Conservation (phyloP, 306 rosid genomes). For the Pterocarpus macrocarpus region DNA sequence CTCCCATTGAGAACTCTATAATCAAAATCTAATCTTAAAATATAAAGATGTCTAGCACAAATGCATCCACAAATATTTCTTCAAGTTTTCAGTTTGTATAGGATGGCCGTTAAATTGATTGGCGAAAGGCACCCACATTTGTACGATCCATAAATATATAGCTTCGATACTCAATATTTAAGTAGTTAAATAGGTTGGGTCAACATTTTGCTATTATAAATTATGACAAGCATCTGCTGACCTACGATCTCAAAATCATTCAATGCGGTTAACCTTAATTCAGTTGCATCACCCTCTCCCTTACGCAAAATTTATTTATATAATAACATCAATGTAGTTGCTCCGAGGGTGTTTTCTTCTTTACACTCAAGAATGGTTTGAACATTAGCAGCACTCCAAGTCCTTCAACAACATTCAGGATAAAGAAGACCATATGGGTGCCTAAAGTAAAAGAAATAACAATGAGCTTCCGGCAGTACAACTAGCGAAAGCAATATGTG, state of each 20-base stretch:
- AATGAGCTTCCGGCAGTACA: neutral
- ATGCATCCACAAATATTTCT: neutral
- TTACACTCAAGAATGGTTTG: conserved; percentile 44
- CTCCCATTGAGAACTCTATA: neutral
- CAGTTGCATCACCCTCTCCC: too few relatives aligned
- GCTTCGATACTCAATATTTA: too few relatives aligned
- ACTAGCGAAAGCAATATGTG: neutral
- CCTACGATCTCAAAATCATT: neutral
- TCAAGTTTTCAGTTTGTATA: neutral
- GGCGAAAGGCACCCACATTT: neutral
- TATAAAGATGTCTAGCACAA: neutral
- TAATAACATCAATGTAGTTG: neutral
- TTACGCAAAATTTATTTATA: too few relatives aligned
- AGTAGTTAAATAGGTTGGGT: too few relatives aligned
- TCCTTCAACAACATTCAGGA: conserved; percentile 40
- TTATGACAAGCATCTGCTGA: too few relatives aligned
- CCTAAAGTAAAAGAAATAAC: conserved; percentile 28
- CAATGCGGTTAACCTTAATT: neutral
- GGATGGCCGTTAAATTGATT: neutral
- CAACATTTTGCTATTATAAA: too few relatives aligned
- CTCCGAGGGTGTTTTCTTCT: conserved; percentile 20
- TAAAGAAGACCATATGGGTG: conserved; percentile 43
- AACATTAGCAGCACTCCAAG: conserved; percentile 40
- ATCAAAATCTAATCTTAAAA: neutral
- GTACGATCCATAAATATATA: too few relatives aligned